Conservation (phyloP, 495 filamentous ascomycete species). For the Tuber melanosporum region DNA sequence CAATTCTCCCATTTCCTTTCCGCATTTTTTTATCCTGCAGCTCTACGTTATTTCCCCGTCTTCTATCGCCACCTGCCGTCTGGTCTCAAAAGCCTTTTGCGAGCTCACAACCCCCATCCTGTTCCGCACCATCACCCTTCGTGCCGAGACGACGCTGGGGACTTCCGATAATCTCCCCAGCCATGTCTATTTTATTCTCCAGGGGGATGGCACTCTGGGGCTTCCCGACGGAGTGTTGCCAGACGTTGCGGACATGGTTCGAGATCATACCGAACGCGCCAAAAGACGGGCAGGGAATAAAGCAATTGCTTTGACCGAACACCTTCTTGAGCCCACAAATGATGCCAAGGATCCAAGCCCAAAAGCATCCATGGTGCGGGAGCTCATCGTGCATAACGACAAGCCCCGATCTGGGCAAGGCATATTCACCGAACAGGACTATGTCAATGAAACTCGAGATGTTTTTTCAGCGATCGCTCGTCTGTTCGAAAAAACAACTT, state of each 20-base stretch:
- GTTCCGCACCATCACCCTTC: conserved; percentile 16
- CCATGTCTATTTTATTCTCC: conserved; percentile 12
- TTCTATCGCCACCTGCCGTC: conserved; percentile 10
- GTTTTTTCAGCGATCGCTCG: conserved; percentile 8
- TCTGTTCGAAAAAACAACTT: conserved; percentile 6
- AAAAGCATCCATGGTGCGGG: conserved; percentile 9
- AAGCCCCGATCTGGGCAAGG: conserved; percentile 5
- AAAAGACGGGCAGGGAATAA: conserved; percentile 6
- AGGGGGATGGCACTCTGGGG: conserved; percentile 4
- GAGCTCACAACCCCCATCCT: conserved; percentile 13
- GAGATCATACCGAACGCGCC: neutral
- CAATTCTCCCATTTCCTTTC: conserved; percentile 5
- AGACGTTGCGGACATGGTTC: conserved; percentile 10
- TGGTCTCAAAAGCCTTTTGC: conserved; percentile 10
- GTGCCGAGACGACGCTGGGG: conserved; percentile 3
- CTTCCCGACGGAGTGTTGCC: neutral
- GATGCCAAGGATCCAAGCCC: neutral
- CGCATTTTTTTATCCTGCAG: neutral
- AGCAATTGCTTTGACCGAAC: conserved; percentile 12
- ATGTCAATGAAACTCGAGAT: conserved; percentile 6
- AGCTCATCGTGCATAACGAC: conserved; percentile 12
- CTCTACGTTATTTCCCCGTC: conserved; percentile 11
- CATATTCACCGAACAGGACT: conserved; percentile 14
- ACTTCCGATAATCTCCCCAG: conserved; percentile 4
- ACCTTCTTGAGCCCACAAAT: conserved; percentile 6